These are phyloP conservation scores for Juglanconis juglandina DNA, from an alignment of 2,329 filamentous ascomycete genomes.

Conservation along the genomic window DNA sequence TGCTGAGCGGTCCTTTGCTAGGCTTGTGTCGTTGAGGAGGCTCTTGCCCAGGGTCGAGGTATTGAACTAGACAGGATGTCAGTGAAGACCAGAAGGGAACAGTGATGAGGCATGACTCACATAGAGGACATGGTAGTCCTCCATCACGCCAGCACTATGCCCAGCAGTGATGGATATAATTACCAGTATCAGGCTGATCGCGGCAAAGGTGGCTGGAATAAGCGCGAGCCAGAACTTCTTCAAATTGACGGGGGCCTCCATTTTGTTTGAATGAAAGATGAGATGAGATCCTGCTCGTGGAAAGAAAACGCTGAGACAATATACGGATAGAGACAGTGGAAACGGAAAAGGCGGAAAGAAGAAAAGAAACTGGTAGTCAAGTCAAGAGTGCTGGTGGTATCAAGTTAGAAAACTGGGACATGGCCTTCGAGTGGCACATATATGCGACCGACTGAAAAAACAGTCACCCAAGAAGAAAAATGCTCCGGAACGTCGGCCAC, in stretches of 20 bases:
- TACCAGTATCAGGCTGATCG: slow-evolving; percentile 33
- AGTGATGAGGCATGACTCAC: slow-evolving; percentile 25
- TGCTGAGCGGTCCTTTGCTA: neutral
- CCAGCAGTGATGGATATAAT: slow-evolving; percentile 37
- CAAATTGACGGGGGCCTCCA: neutral
- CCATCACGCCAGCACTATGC: slow-evolving; percentile 33
- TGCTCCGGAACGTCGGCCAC: too few species aligned
- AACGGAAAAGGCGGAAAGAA: neutral
- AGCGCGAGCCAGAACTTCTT: neutral
- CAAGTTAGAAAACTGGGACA: too few species aligned
- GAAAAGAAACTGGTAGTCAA: neutral
- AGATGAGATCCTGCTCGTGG: slow-evolving; percentile 1
- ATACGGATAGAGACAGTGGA: neutral
- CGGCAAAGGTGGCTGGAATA: slow-evolving; percentile 31
- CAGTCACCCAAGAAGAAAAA: too few species aligned
- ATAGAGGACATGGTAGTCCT: slow-evolving; percentile 37
- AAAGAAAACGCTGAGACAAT: neutral
- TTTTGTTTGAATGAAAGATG: neutral
- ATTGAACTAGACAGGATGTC: slow-evolving; percentile 32
- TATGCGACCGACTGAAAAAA: too few species aligned
- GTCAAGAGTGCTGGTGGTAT: neutral
- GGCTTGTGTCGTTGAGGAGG: slow-evolving; percentile 27
- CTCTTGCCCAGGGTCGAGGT: slow-evolving; percentile 38
- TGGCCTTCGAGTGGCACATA: too few species aligned
- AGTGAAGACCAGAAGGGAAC: neutral